Base-by-base conservation (phyloP, 208 protist species). In the Crithidia thermophila region DNA sequence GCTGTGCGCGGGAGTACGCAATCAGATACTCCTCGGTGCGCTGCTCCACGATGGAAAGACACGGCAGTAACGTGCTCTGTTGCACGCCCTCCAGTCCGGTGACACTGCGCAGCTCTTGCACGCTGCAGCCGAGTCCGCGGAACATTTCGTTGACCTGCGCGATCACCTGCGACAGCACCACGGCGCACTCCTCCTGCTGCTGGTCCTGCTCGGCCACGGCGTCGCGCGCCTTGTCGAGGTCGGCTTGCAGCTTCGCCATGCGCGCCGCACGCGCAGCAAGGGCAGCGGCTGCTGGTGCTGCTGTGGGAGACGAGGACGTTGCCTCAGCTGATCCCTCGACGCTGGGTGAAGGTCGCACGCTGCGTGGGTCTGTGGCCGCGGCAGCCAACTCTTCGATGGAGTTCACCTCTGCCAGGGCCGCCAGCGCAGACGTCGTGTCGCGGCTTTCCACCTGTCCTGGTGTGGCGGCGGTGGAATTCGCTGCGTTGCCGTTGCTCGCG, bases 21-120 rank as follows among this genome's bases (percentile, higher is more conserved):
- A 88, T 25, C 33, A 96, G 66, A 59, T 90, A 93, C 72, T 94
- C 91, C 66, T 94, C 84, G 18, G 81, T 31, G 21, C 88, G 75
- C 30, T 93, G 85, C 42, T 95, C 88, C 25, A 96, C 69, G 10
- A 90, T 30, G 10, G 77, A 75, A 9, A 97, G 79, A 18, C 65
- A 84, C 7, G 55, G 21, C 18, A 70, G 40, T 16, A 83, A 30
- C 7, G 63, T 88, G 9, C 58, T 63, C 20, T 49, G 75, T 25
- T 77, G 73, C 0, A 90, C 73, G 0, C 37, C 55, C 16, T 70
- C 62, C 13, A 76, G 28, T 14, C 85, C 85, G 0, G 72, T 78
- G 6, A 50, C 21, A 0, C 46, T 21, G 16, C 72, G 67, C 36
- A 85, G 66, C 13, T 70, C 67, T 37, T 21, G 55, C 0, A 51